Base-by-base conservation (phyloP, 768 basidiomycete species). In the Lactarius tabidus region DNA sequence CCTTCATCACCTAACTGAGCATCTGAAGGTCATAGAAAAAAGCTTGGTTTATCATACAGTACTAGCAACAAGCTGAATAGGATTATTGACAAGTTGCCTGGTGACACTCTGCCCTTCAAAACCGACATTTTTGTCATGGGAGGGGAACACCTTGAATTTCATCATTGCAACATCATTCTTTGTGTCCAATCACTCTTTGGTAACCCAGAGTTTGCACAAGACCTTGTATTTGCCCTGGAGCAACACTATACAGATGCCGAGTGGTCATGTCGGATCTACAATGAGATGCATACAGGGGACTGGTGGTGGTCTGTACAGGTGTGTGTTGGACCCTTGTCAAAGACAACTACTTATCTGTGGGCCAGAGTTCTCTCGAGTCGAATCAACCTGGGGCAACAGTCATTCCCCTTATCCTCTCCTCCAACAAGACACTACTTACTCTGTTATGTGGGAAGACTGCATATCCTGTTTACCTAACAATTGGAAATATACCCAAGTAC, bases 401-500 rank as follows among this genome's bases (percentile, higher is more conserved):
- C 3, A 12, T n/a, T 1, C 43, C n/a, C 3, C 7, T 45, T 9
- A 45, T 45, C 9, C 8, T 45, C 5, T 45, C 43, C 43, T n/a
- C 43, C 4, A n/a, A 45, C 43, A 45, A 45, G 12, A 45, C 43
- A 0, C 20, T 10, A 10, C 43, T 45, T 9, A 63, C 67, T 0
- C 14, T 60, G 1, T 70, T 70, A 28, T 17, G 57, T 0, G 51
- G 48, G 31, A 70, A 70, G 15, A 20, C 31, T 0, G 69, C 67
- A 3, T 70, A 70, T 56, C 67, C 69, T 9, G 53, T 70, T 0
- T 70, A 68, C 33, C 2, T 70, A 1, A 65, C 64, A 1, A 64
- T 70, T 20, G 64, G 69, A 20, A 70, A 70, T 20, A 36, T 54
- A 68, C 72, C 20, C 51, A 71, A 59, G 69, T 71, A 9, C 9